Evolutionary conservation across 2,329 filamentous ascomycete genomes (phyloP).

Genomic region (Stagonosporopsis rhizophila): DNA sequence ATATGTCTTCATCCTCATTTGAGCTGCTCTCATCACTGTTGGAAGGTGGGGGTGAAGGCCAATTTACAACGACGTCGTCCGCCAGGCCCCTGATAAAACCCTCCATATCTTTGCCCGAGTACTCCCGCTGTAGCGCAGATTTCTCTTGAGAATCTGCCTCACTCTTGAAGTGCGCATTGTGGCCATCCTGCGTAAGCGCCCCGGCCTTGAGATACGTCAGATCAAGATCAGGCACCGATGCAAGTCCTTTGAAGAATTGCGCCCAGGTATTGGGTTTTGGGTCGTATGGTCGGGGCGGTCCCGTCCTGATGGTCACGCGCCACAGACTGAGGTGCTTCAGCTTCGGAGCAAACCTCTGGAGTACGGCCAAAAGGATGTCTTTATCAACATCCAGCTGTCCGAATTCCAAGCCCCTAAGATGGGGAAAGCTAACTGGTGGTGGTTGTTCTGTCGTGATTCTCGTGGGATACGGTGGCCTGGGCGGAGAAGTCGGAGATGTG

Average conservation of each 20-base stretch:
- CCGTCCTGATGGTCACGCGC: constrained; percentile 46
- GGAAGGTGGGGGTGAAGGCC: constrained; percentile 16
- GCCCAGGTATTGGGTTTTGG: constrained; percentile 30
- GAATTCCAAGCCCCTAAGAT: constrained; percentile 31
- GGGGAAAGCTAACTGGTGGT: constrained; percentile 20
- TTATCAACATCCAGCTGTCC: constrained; percentile 27
- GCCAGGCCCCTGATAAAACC: constrained; percentile 21
- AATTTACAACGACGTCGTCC: constrained; percentile 24
- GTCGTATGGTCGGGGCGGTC: background rate
- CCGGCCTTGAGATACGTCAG: constrained; percentile 28
- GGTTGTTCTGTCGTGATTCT: constrained; percentile 12
- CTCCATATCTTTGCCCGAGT: constrained; percentile 23
- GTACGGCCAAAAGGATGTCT: constrained; percentile 18
- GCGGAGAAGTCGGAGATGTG: background rate
- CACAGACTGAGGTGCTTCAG: constrained; percentile 57
- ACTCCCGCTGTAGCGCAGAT: constrained; percentile 14
- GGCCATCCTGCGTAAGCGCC: constrained; percentile 23
- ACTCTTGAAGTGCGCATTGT: constrained; percentile 22
- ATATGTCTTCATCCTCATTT: constrained; percentile 27
- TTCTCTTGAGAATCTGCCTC: background rate
- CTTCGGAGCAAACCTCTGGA: constrained; percentile 53
- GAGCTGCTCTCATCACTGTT: constrained; percentile 5
- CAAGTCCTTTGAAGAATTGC: constrained; percentile 25
- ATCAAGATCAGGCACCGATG: constrained; percentile 17
- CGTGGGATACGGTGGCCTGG: background rate